Base-by-base conservation (phyloP, 306 rosid species). In the Herpetospermum pedunculosum region DNA sequence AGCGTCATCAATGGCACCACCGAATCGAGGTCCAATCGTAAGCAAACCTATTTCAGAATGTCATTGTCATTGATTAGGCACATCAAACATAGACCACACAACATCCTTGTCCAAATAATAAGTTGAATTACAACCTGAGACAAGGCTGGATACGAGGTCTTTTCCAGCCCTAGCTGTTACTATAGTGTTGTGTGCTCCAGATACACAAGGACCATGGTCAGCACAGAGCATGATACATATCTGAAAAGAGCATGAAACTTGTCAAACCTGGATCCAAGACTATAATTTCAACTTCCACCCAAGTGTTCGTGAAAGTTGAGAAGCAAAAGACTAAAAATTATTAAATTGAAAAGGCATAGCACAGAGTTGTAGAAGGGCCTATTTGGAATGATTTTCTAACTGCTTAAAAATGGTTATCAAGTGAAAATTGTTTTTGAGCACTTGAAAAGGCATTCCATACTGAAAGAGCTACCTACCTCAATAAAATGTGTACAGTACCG, bases 111-210 rank as follows among this genome's bases (percentile, higher is more conserved):
- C 12, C 46, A 58, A 43, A 21, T 16, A 55, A 74, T 16, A 55
- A 74, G 29, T 29, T 30, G 18, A 54, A 52, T 19, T 32, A 52
- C 11, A 71, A 94, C 99, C 99, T 80, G 97, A 84, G 77, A 94
- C 99, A 46, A 91, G 97, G 76, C 99, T 80, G 49, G 97, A 94
- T 78, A 94, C 97, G 73, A 94, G 96, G 79, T 94, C 97, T 88
- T 94, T 94, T 80, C 99, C 97, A 64, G 99, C 99, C 84, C 99
- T 89, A 40, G 97, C 97, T 11, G 99, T 95, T 64, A 95, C 99
- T 49, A 95, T 91, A 73, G 99, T 79, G 84, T 95, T 95, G 81
- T 95, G 99, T 79, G 99, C 99, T 75, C 99, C 99, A 73, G 99
- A 95, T 72, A 92, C 96, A 57, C 97, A 95, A 12, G 99, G 99